These are phyloP conservation scores for Diphasiastrum complanatum DNA, from an alignment of 83 land plant genomes.

Conservation along the genomic window DNA sequence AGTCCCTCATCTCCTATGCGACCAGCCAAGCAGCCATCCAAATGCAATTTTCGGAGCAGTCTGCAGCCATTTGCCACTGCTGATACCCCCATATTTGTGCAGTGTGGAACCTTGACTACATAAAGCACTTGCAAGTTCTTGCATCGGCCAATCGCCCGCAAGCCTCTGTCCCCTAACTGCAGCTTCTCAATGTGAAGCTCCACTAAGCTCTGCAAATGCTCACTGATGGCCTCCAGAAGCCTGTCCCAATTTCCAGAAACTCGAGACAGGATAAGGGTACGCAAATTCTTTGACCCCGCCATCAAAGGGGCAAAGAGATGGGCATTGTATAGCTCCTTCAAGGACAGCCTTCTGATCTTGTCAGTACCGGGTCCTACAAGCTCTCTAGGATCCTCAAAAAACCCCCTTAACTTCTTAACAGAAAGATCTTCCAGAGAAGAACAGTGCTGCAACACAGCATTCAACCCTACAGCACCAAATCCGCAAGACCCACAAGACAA, in stretches of 20 bases:
- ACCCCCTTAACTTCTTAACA: slow-evolving; percentile 13
- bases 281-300: slow-evolving; percentile 37
- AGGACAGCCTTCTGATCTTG: slow-evolving; percentile 31
- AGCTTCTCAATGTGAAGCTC: slow-evolving; percentile 67
- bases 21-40: slow-evolving; percentile 65
- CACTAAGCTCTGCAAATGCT: slow-evolving; percentile 14
- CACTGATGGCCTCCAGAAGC: slow-evolving; percentile 30
- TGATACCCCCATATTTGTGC: slow-evolving; percentile 40
- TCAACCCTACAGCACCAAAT: slow-evolving; percentile 19
- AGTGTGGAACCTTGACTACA: slow-evolving; percentile 48
- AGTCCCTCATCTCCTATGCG: slow-evolving; percentile 69
- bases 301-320: slow-evolving; percentile 49
- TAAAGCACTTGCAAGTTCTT: slow-evolving; percentile 43
- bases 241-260: slow-evolving; percentile 66
- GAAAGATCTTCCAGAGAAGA: slow-evolving; percentile 16
- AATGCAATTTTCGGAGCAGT: slow-evolving; percentile 49
- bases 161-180: slow-evolving; percentile 59
- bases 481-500: slow-evolving; percentile 17
- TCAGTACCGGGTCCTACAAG: slow-evolving; percentile 12
- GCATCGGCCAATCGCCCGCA: slow-evolving; percentile 42
- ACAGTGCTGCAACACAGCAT: slow-evolving; percentile 10
- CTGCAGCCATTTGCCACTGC: slow-evolving; percentile 41
- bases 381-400: not conserved
- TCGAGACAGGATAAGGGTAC: slow-evolving; percentile 36
- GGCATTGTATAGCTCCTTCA: slow-evolving; percentile 59